A percentile compares a stretch with the other conserved stretches of the same genome.
phyloP scores from a whole-genome alignment of 108 stramenopile species.

The Bacterosira constricta region DNA sequence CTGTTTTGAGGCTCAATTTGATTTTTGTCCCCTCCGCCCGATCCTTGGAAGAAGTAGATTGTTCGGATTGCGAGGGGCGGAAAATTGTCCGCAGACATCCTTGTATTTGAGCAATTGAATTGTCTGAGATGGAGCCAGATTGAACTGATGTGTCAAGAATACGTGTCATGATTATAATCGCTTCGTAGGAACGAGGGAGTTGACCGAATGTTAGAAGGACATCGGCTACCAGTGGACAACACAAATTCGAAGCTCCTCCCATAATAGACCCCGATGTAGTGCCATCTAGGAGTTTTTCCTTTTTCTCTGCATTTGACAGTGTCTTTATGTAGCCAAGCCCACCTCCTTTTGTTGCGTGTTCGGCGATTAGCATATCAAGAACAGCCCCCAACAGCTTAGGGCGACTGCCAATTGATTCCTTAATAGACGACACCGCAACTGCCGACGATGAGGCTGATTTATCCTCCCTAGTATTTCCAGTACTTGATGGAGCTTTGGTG shows the following conservation, averaged over 20 bases:
- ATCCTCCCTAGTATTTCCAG: neutral
- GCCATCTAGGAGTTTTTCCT: constrained; percentile 2
- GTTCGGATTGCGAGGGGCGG: constrained; percentile 46
- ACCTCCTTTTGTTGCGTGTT: constrained; percentile 57
- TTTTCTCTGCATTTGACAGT: constrained; percentile 10
- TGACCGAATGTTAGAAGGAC: constrained; percentile 75
- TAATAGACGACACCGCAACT: constrained; percentile 38
- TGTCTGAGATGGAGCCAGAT: constrained; percentile 65
- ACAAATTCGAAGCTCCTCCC: constrained; percentile 63
- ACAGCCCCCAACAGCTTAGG: constrained; percentile 76
- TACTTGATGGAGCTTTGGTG: constrained; percentile 9
- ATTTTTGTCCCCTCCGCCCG: constrained; percentile 34
- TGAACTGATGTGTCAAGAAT: constrained; percentile 75
- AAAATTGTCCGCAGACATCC: constrained; percentile 63
- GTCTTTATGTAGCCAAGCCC: constrained; percentile 15
- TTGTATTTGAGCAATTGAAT: constrained; percentile 69
- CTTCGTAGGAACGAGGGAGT: constrained; percentile 74
- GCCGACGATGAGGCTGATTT: constrained; percentile 30
- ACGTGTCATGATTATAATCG: constrained; percentile 67
- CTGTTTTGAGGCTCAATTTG: constrained; percentile 25
- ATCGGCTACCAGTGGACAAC: constrained; percentile 81
- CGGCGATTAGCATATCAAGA: constrained; percentile 78
- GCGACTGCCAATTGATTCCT: constrained; percentile 64
- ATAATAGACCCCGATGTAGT: constrained; percentile 33
- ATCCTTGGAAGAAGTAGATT: constrained; percentile 15